Base-by-base conservation (phyloP, 768 basidiomycete species). In the Russula ochroleuca region DNA sequence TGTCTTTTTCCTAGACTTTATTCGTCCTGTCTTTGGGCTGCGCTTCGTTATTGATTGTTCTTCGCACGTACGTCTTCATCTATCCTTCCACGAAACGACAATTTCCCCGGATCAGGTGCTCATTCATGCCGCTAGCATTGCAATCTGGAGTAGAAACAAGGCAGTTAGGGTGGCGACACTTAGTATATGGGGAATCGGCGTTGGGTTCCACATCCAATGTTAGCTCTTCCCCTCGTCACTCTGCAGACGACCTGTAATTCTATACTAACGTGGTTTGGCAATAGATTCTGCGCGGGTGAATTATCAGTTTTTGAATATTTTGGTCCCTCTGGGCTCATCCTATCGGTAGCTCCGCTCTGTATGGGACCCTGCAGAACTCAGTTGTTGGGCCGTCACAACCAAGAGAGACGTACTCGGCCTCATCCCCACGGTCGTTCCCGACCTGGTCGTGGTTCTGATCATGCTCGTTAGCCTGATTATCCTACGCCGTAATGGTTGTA, bases 41-140 rank as follows among this genome's bases (percentile, higher is more conserved):
- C 1, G 59, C 63, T 9, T 56, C 60, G 0, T 13, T 64, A 8
- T 59, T 64, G 40, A 37, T 64, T 19, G 17, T 56, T 13, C 31
- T 64, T 25, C 63, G 63, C 53, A 50, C 45, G 63, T 64, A 41
- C 21, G 63, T 56, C 54, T 13, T 41, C n/a, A 28, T 28, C 28
- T 28, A 28, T 21, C 0, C 33, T 35, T 38, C 10, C 25, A 7
- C 45, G 1, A 2, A 5, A n/a, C 25, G 14, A 8, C 28, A n/a
- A 13, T 13, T 9, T 51, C 15, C 17, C 3, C 28, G 28, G 28
- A 28, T 28, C 2, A 28, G 28, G 28, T 19, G 2, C 37, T 59
- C 28, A 54, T 48, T 2, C 17, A 19, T 1, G 8, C 33, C 38
- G 14, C 17, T 31, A 65, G 64, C n/a, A 23, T 58, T 3, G 61